phyloP scores from a whole-genome alignment of 1,284 basidiomycete species.

The Ustilago nuda region DNA sequence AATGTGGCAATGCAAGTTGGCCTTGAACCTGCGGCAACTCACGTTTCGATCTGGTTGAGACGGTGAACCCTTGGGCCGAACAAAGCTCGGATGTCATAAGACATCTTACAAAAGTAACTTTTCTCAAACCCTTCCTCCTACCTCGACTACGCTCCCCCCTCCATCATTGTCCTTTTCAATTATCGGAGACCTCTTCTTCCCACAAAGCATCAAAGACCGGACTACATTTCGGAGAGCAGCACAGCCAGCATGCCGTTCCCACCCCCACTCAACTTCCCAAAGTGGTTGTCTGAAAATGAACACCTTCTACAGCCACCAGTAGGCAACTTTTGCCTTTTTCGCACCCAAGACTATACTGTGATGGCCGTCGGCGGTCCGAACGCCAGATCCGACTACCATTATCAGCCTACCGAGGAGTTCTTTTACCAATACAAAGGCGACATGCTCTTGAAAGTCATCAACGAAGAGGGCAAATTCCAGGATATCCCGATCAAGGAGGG shows the following conservation, averaged over 20 bases:
- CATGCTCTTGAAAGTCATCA: slow-evolving; percentile 86
- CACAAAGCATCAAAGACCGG: too few species aligned
- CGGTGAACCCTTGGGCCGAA: background rate
- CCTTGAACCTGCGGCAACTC: background rate
- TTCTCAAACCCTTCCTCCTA: background rate
- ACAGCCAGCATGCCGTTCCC: slow-evolving; percentile 45
- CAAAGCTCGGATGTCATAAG: slow-evolving; percentile 10
- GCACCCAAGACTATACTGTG: slow-evolving; percentile 63
- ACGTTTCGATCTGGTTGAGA: background rate
- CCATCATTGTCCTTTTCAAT: background rate
- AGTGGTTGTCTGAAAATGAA: slow-evolving; percentile 68
- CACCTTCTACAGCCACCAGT: slow-evolving; percentile 68
- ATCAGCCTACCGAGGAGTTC: slow-evolving; percentile 64
- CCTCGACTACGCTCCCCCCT: background rate
- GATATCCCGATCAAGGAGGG: slow-evolving; percentile 93
- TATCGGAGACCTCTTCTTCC: too few species aligned
- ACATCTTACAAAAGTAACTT: background rate
- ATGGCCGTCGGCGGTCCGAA: slow-evolving; percentile 69
- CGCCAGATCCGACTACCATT: slow-evolving; percentile 66
- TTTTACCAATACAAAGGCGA: slow-evolving; percentile 70
- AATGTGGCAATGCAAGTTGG: slow-evolving; percentile 4
- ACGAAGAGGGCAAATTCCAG: slow-evolving; percentile 82
- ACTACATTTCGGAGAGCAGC: background rate
- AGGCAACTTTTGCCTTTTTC: slow-evolving; percentile 68
- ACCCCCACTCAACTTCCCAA: slow-evolving; percentile 68